These are phyloP conservation scores for Kuraishia ogatae DNA, from an alignment of 805 yeast species.

Conservation along the genomic window DNA sequence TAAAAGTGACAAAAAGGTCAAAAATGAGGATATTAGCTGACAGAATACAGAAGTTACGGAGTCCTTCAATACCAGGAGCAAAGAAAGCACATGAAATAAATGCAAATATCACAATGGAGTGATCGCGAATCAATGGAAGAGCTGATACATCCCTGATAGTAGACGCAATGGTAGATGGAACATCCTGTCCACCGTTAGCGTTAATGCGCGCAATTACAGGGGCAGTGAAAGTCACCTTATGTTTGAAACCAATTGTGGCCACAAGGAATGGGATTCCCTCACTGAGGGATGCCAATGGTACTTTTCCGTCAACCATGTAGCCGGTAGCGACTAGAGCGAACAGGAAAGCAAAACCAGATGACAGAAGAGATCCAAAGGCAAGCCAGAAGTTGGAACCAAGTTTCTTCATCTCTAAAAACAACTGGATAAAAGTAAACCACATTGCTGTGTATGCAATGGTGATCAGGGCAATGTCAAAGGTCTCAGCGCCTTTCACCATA, in stretches of 20 bases:
- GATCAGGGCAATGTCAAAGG: constrained; percentile 75
- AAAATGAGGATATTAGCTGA: constrained; percentile 59
- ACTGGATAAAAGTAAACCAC: constrained; percentile 71
- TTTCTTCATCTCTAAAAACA: constrained; percentile 67
- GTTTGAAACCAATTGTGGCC: constrained; percentile 86
- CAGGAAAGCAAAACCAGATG: constrained; percentile 77
- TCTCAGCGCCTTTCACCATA: constrained; percentile 64
- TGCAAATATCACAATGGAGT: constrained; percentile 61
- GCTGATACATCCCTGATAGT: constrained; percentile 27
- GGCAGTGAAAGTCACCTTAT: constrained; percentile 65
- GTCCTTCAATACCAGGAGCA: constrained; percentile 60
- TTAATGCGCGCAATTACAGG: constrained; percentile 38
- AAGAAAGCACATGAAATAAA: constrained; percentile 58
- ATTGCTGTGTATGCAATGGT: constrained; percentile 78
- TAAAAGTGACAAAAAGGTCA: constrained; percentile 66
- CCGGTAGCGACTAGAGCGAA: constrained; percentile 64
- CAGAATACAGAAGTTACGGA: constrained; percentile 73
- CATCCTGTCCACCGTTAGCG: constrained; percentile 16
- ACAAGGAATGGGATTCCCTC: constrained; percentile 94
- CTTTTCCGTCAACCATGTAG: constrained; percentile 44
- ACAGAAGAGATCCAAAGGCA: constrained; percentile 66
- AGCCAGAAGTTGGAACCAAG: constrained; percentile 86
- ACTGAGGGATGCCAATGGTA: constrained; percentile 66
- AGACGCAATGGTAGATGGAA: constrained; percentile 22
- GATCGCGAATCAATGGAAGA: constrained; percentile 61